phyloP scores from a whole-genome alignment of 176 grass and related monocot species.

The Elaeis guineensis region DNA sequence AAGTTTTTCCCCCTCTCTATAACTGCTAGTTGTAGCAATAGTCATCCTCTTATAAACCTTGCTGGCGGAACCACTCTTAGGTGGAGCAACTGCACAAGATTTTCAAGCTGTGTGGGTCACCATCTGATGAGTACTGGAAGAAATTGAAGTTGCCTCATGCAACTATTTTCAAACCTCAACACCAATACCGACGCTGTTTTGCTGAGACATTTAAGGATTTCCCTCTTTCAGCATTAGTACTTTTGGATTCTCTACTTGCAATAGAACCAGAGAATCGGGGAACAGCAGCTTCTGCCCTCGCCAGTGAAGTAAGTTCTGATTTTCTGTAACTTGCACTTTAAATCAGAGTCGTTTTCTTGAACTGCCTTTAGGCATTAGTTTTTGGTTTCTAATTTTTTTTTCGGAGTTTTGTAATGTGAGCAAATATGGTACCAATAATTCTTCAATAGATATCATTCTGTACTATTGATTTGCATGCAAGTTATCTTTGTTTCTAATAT shows the following conservation, averaged over 20 bases:
- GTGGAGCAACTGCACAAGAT: constrained; percentile 99
- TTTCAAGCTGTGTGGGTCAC: constrained; percentile 84
- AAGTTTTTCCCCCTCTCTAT: not conserved
- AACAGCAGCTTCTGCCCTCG: constrained; percentile 67
- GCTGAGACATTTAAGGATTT: constrained; percentile 76
- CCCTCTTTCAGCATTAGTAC: constrained; percentile 48
- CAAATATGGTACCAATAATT: too few relatives aligned
- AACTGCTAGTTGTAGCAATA: not conserved
- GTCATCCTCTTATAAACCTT: constrained; percentile 4
- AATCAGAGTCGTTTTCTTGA: too few relatives aligned
- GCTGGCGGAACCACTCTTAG: constrained; percentile 16
- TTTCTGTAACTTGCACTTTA: not conserved
- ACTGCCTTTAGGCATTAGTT: too few relatives aligned
- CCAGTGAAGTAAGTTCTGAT: constrained; percentile 54
- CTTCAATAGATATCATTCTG: too few relatives aligned
- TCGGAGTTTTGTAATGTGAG: too few relatives aligned
- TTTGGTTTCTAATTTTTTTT: too few relatives aligned
- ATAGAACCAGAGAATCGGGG: constrained; percentile 68
- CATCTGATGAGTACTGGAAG: constrained; percentile 60
- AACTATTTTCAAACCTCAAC: constrained; percentile 77
- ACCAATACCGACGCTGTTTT: constrained; percentile 55
- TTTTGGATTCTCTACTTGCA: constrained; percentile 69
- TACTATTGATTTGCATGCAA: too few relatives aligned
- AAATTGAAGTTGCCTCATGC: constrained; percentile 71
- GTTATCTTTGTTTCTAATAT: too few relatives aligned